Evolutionary conservation across 805 yeast genomes (phyloP), one percentile per base, ranked within the genome.

Genomic region (Myxozyma udenii): DNA sequence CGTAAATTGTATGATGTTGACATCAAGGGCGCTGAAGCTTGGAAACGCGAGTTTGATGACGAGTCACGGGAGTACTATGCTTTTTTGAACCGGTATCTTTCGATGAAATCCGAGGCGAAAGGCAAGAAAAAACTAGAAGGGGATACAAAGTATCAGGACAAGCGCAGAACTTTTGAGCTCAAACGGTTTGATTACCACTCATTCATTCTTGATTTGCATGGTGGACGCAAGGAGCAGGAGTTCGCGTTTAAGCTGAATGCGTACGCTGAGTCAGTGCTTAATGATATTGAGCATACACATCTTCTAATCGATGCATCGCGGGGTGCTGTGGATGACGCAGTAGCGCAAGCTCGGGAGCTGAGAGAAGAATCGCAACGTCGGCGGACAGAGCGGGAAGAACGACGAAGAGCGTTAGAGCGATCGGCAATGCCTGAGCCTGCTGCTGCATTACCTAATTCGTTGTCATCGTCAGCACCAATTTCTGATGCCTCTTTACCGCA

Each of bases 31-130:
- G 70, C 70, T 40, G 77, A 73, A 28, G 46, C 56, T 23, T 65
- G 70, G 40, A 72, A 73, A 46, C 66, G 71, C 30, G 76, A 73
- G 41, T 73, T 73, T 60, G 77, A 74, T 46, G 77, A 74, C 42
- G 74, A 71, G 45, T 69, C 74, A 16, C 61, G 66, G 24, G 74
- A 73, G 54, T 73, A 73, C 57, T 73, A 73, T 56, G 64, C 73
- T 30, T 73, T 76, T 75, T 65, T 73, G 44, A 65, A 74, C 12
- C 61, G 74, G n/a, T 73, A 73, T 48, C 61, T 73, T 22, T 58
- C 73, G 12, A 64, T 63, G 50, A 69, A 68, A 50, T 65, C 66
- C 32, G 73, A 68, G 21, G 62, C 63, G 24, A 57, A 50, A 26
- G 68, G 63, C 16, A 64, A 62, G 54, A 65, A 63, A 55, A 64